A percentile compares a stretch with the other conserved stretches of the same genome.
Conservation (phyloP, 352 stramenopile genomes). For the Phytophthora hybrid region DNA sequence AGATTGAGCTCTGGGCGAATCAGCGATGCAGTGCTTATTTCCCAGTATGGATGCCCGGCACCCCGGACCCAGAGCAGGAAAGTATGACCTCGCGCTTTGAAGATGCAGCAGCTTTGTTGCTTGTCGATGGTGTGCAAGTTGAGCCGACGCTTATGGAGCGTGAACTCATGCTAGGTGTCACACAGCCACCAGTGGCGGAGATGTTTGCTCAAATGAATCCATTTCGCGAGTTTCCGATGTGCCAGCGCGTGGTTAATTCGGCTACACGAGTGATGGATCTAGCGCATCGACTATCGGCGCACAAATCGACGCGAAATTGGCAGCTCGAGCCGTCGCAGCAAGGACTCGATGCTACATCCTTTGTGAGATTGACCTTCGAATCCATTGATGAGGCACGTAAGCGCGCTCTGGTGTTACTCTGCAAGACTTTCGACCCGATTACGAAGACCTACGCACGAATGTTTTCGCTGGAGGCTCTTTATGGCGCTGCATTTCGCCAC, state of each 20-base stretch:
- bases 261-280: conserved; percentile 57
- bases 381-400: conserved; percentile 75
- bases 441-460: conserved; percentile 64
- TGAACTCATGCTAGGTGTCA: conserved; percentile 56
- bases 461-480: conserved; percentile 69
- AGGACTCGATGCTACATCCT: conserved; percentile 48
- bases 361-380: conserved; percentile 77
- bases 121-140: conserved; percentile 60
- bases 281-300: conserved; percentile 40
- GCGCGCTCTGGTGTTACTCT: conserved; percentile 69
- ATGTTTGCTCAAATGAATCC: conserved; percentile 49
- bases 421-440: conserved; percentile 81
- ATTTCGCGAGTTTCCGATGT: conserved; percentile 47
- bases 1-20: conserved; percentile 47
- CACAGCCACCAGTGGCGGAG: conserved; percentile 29
- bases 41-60: conserved; percentile 68
- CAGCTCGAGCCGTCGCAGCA: conserved; percentile 37
- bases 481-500: conserved; percentile 57
- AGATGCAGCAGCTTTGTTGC: conserved; percentile 60
- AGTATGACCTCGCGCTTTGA: conserved; percentile 66
- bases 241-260: conserved; percentile 47
- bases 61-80: conserved; percentile 59
- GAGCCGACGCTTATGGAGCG: conserved; percentile 72
- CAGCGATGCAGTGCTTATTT: conserved; percentile 68
- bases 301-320: conserved; percentile 40